A percentile compares a stretch with the other conserved stretches of the same genome.
Evolutionary conservation across 78 protist species (phyloP).

Genomic region (Ministeria vibrans): DNA sequence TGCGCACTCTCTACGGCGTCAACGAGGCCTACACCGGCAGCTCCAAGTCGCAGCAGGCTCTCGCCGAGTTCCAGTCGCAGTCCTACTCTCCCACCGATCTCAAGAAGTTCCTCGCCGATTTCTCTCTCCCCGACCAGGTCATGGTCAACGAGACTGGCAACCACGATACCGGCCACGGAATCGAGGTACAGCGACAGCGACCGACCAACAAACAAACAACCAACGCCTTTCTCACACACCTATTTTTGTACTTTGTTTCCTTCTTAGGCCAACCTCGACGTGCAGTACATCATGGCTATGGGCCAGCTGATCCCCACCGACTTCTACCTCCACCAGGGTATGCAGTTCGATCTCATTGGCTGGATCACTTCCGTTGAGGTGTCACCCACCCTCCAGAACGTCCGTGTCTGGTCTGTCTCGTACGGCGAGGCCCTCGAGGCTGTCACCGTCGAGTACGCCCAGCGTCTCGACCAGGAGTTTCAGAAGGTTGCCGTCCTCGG

Average conservation of each 20-base stretch:
- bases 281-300: conserved; percentile 15
- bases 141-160: conserved; percentile 2
- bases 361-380: background rate
- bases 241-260: too few species aligned
- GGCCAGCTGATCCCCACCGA: background rate
- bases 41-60: background rate
- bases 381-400: background rate
- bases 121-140: background rate
- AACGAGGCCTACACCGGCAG: background rate
- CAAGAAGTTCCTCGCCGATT: background rate
- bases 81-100: background rate
- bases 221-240: too few species aligned
- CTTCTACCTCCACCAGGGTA: background rate
- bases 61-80: conserved; percentile 20
- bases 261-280: conserved; percentile 28
- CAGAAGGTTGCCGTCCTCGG: conserved; percentile 24
- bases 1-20: conserved; percentile 4
- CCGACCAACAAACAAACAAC: too few species aligned
- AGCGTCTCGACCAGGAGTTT: conserved; percentile 9
- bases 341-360: conserved; percentile 1
- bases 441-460: background rate
- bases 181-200: background rate
- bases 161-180: background rate
- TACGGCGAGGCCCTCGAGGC: conserved; percentile 12
- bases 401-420: conserved; percentile 19